phyloP scores from a whole-genome alignment of 1,139 yeast species.

The Yamadazyma sp. region DNA sequence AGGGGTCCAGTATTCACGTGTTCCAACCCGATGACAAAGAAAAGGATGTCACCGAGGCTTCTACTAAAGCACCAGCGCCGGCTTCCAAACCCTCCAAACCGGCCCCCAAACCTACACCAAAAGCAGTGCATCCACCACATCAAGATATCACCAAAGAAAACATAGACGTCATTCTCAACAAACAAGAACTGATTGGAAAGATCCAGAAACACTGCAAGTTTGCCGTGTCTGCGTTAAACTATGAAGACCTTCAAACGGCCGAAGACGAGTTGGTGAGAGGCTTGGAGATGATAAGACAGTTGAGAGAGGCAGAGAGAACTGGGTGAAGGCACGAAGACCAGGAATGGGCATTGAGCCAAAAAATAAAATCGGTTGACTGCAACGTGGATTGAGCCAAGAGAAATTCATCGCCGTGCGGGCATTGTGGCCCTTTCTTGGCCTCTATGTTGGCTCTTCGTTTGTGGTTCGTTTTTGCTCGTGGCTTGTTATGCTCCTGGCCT shows the following conservation, averaged over 20 bases:
- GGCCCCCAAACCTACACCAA: constrained; percentile 2
- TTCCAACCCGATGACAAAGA: constrained; percentile 25
- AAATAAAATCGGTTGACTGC: too few species aligned
- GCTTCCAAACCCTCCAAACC: not conserved
- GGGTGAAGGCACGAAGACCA: too few species aligned
- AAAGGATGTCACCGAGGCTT: not conserved
- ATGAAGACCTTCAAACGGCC: constrained; percentile 85
- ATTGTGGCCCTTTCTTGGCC: too few species aligned
- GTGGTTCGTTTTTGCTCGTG: too few species aligned
- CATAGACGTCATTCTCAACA: constrained; percentile 51
- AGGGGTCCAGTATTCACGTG: constrained; percentile 39
- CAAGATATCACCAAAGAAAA: constrained; percentile 31
- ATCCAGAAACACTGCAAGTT: constrained; percentile 88
- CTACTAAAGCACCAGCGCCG: not conserved
- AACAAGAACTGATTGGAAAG: constrained; percentile 59
- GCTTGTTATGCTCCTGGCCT: too few species aligned
- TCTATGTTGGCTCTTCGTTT: too few species aligned
- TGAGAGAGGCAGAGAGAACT: not conserved
- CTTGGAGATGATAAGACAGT: constrained; percentile 30
- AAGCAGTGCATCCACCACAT: not conserved
- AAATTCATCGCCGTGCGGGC: too few species aligned
- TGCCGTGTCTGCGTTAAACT: constrained; percentile 91
- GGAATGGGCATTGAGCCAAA: too few species aligned
- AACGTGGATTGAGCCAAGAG: too few species aligned
- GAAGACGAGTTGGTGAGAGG: constrained; percentile 70